phyloP scores from a whole-genome alignment of 768 basidiomycete species.

The Hebeloma cylindrosporum region DNA sequence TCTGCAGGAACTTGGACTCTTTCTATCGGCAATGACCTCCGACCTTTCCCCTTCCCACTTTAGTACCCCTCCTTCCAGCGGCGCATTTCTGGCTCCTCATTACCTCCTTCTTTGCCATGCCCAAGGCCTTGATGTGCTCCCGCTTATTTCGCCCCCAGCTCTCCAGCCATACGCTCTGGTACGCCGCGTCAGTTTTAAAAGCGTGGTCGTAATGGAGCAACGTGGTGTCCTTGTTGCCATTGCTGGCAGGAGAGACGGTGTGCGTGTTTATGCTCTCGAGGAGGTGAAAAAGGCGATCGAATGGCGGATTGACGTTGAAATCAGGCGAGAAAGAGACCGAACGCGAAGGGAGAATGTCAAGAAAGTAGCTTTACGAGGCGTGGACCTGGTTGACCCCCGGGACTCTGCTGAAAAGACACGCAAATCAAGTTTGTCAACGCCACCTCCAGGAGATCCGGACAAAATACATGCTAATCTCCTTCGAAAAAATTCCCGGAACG shows the following conservation, averaged over 20 bases:
- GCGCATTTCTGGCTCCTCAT: constrained; percentile 78
- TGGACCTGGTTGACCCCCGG: constrained; percentile 34
- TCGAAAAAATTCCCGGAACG: constrained; percentile 41
- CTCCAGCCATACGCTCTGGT: constrained; percentile 80
- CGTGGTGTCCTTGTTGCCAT: constrained; percentile 89
- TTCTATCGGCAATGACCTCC: constrained; percentile 63
- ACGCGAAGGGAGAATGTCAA: constrained; percentile 67
- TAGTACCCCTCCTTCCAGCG: constrained; percentile 71
- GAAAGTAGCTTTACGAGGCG: constrained; percentile 38
- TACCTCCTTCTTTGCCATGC: constrained; percentile 83
- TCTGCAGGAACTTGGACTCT: constrained; percentile 73
- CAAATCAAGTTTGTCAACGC: constrained; percentile 51
- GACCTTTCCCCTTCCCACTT: constrained; percentile 77
- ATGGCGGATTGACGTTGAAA: constrained; percentile 82
- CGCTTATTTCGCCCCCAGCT: constrained; percentile 70
- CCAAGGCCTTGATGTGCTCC: constrained; percentile 86
- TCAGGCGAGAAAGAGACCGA: constrained; percentile 72
- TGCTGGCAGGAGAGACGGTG: constrained; percentile 82
- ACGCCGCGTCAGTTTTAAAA: constrained; percentile 79
- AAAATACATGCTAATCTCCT: constrained; percentile 29
- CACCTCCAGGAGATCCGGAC: constrained; percentile 39
- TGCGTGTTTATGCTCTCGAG: constrained; percentile 85
- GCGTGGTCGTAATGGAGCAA: constrained; percentile 91
- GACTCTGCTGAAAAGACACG: constrained; percentile 47
- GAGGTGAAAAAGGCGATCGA: constrained; percentile 85